These are phyloP conservation scores for Funneliformis geosporum DNA, from an alignment of 192 early-diverging fungal genomes.

Conservation along the genomic window DNA sequence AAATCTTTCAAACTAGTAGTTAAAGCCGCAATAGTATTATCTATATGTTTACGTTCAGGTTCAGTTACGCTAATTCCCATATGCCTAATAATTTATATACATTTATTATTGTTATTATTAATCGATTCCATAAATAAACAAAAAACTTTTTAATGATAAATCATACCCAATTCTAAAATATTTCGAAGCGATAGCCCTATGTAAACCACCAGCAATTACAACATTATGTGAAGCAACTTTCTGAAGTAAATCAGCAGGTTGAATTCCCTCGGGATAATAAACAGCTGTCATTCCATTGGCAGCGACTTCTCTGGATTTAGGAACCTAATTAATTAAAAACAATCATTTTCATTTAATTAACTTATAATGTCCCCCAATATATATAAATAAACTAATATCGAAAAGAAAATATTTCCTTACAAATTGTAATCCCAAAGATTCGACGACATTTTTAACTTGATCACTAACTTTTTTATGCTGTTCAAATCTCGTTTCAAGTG, in stretches of 20 bases:
- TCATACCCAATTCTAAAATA: slow-evolving; percentile 90
- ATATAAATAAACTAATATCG: not conserved
- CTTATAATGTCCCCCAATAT: not conserved
- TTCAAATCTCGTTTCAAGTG: slow-evolving; percentile 78
- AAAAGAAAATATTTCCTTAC: slow-evolving; percentile 46
- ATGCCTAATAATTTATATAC: slow-evolving; percentile 48
- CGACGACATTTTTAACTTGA: slow-evolving; percentile 72
- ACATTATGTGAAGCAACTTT: slow-evolving; percentile 79
- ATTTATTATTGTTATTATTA: too few relatives aligned
- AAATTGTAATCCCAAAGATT: slow-evolving; percentile 73
- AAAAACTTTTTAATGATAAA: not conserved
- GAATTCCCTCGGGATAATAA: slow-evolving; percentile 85
- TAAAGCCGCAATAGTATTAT: slow-evolving; percentile 65
- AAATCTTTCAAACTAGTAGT: slow-evolving; percentile 58
- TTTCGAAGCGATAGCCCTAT: slow-evolving; percentile 73
- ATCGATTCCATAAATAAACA: not conserved
- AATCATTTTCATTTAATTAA: not conserved
- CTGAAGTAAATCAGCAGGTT: slow-evolving; percentile 73
- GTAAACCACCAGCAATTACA: slow-evolving; percentile 91
- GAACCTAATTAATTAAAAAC: slow-evolving; percentile 17
- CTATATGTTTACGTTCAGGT: slow-evolving; percentile 64
- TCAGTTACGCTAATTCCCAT: slow-evolving; percentile 82
- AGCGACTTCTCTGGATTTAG: slow-evolving; percentile 52
- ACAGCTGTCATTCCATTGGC: slow-evolving; percentile 82
- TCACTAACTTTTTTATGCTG: slow-evolving; percentile 75